A percentile compares a stretch with the other conserved stretches of the same genome.
Conservation (phyloP, 2,329 filamentous ascomycete genomes). For the Nigrospora oryzae region DNA sequence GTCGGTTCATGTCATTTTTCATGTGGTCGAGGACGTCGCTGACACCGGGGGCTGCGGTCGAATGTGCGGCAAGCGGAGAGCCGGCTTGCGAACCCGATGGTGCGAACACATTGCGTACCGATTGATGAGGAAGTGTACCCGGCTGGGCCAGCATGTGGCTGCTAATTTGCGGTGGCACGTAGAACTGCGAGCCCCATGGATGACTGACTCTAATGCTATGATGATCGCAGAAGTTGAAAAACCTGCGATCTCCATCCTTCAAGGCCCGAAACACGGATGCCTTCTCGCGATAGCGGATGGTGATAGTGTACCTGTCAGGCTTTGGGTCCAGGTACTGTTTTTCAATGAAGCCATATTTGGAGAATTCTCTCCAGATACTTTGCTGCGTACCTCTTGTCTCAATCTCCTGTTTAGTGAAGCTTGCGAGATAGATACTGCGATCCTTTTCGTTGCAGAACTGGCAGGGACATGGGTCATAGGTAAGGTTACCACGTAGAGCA, state of each 20-base stretch:
- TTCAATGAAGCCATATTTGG: not conserved
- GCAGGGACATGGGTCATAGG: constrained; percentile 1
- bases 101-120: too few species aligned
- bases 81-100: too few species aligned
- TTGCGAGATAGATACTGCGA: constrained; percentile 2
- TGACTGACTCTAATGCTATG: not conserved
- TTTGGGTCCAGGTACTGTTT: not conserved
- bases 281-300: too few species aligned
- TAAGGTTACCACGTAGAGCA: not conserved
- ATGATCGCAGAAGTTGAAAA: not conserved
- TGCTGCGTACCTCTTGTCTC: not conserved
- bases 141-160: not conserved
- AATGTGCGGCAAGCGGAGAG: not conserved
- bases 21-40: not conserved
- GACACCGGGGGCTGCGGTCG: not conserved
- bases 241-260: too few species aligned
- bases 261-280: too few species aligned
- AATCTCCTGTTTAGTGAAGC: not conserved
- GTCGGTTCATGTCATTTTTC: not conserved
- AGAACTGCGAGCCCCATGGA: not conserved
- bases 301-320: too few species aligned
- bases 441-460: not conserved
- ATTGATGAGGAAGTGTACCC: too few species aligned
- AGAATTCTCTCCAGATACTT: not conserved
- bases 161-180: not conserved